Conservation (phyloP, 1,284 basidiomycete genomes). For the Sporisorium graminicola region DNA sequence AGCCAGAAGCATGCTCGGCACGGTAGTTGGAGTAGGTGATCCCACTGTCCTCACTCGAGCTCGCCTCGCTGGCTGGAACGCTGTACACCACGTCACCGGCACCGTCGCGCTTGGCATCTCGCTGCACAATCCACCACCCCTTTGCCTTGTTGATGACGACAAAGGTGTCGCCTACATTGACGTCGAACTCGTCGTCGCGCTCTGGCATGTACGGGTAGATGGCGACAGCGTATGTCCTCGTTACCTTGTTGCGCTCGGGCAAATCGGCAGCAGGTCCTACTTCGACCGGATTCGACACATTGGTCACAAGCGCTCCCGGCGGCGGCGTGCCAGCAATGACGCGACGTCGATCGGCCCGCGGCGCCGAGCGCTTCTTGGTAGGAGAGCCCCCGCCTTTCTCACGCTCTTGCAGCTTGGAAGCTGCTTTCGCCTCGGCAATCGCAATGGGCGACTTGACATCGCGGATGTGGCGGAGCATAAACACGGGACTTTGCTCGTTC, state of each 20-base stretch:
- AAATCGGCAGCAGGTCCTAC: conserved; percentile 57
- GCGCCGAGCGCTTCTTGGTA: conserved; percentile 30
- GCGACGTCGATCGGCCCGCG: conserved; percentile 38
- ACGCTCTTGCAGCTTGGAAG: conserved; percentile 44
- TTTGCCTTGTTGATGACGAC: conserved; percentile 91
- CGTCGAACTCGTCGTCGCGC: conserved; percentile 97
- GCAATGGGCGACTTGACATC: conserved; percentile 91
- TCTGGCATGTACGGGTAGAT: conserved; percentile 97
- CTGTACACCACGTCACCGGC: conserved; percentile 83
- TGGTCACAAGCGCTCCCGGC: conserved; percentile 31
- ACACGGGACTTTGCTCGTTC: conserved; percentile 94
- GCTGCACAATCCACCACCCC: conserved; percentile 99
- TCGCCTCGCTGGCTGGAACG: conserved; percentile 75
- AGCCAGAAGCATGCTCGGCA: conserved; percentile 60
- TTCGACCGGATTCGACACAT: conserved; percentile 34
- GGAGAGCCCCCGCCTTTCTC: conserved; percentile 9
- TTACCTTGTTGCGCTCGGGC: conserved; percentile 26
- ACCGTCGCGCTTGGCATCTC: conserved; percentile 81
- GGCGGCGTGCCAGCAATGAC: conserved; percentile 36
- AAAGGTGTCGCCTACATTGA: conserved; percentile 82
- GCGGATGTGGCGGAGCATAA: conserved; percentile 96
- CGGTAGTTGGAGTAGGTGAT: conserved; percentile 33
- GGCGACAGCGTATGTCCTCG: conserved; percentile 81
- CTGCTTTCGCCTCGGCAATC: conserved; percentile 65
- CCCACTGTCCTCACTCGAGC: conserved; percentile 39